Percentiles rank a stretch among this genome's conserved stretches.
These are phyloP conservation scores for Coniochaeta sp. DNA, from an alignment of 2,329 filamentous ascomycete species.

Conservation along the genomic window DNA sequence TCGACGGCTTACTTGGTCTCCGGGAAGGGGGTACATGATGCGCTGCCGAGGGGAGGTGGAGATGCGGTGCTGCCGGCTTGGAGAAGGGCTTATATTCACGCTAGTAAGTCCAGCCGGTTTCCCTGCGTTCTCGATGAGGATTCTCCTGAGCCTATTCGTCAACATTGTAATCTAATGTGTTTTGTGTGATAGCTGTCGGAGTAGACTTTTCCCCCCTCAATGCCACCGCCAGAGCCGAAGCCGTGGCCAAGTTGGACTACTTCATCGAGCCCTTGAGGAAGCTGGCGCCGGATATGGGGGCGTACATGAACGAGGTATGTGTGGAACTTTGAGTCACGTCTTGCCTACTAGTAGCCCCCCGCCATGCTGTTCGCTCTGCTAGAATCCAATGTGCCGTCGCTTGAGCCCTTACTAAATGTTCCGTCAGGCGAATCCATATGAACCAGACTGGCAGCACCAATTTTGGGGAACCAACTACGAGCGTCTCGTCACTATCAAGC, in stretches of 20 bases:
- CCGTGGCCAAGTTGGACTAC: constrained; percentile 4
- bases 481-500: constrained; percentile 26
- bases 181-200: constrained; percentile 6
- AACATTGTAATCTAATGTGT: neutral
- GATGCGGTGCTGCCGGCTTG: constrained; percentile 14
- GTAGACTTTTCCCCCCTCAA: constrained; percentile 10
- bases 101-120: constrained; percentile 8
- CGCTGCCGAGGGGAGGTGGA: constrained; percentile 10
- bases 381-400: no score
- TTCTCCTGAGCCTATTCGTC: no score
- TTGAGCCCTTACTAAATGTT: no score
- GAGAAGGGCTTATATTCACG: constrained; percentile 12
- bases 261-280: constrained; percentile 14
- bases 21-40: constrained; percentile 13
- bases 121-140: no score
- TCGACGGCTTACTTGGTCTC: constrained; percentile 20
- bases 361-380: no score
- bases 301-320: constrained; percentile 19
- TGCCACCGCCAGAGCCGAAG: constrained; percentile 5
- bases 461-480: constrained; percentile 25
- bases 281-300: constrained; percentile 17
- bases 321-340: no score
- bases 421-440: constrained; percentile 7
- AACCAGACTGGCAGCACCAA: constrained; percentile 12
- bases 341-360: no score